Base-by-base conservation (phyloP, 257 asterid genomes). In the Rubia yunnanensis region DNA sequence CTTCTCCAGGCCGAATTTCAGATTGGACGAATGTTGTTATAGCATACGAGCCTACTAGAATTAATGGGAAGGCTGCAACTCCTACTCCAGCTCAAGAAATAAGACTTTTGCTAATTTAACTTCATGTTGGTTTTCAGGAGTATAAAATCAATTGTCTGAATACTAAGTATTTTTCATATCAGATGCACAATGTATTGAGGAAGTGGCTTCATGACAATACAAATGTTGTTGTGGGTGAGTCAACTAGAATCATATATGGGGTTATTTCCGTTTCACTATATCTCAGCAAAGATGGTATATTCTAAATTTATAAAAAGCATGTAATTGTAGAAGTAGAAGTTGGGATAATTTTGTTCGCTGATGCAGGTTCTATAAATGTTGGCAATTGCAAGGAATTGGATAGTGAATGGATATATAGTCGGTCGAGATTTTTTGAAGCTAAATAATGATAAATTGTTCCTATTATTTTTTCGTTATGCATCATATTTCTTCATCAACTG, bases 51-150 rank as follows among this genome's bases (percentile, higher is more conserved):
- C 99, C 99, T 72, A 92, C 89, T 81, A 97, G 99, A 70, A 89
- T 95, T 52, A 9, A 9, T 15, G 96, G 97, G 64, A 89, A 87
- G 85, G 99, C 87, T 53, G 99, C 99, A 55, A 55, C 79, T 61
- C 95, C 99, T 70, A 95, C 89, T 56, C 97, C 89, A 80, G 99
- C 96, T 72, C 97, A 92, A 78, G 99, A 92, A 75, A 97, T 89
- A 84, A 84, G 92, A 72, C 10, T 48, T 18, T 28, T 13, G n/a
- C 30, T 27, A 28, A 71, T 7, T 27, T n/a, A n/a, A n/a, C n/a
- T n/a, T n/a, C n/a, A n/a, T n/a, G n/a, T n/a, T n/a, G n/a, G n/a
- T n/a, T n/a, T n/a, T n/a, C n/a, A n/a, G n/a, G n/a, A n/a, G n/a
- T n/a, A n/a, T n/a, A 2, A 32, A 32, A 32, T 2, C 3, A 32